Evolutionary conservation across 192 early-diverging fungal species (phyloP).

Genomic region (Coemansia aciculifera): DNA sequence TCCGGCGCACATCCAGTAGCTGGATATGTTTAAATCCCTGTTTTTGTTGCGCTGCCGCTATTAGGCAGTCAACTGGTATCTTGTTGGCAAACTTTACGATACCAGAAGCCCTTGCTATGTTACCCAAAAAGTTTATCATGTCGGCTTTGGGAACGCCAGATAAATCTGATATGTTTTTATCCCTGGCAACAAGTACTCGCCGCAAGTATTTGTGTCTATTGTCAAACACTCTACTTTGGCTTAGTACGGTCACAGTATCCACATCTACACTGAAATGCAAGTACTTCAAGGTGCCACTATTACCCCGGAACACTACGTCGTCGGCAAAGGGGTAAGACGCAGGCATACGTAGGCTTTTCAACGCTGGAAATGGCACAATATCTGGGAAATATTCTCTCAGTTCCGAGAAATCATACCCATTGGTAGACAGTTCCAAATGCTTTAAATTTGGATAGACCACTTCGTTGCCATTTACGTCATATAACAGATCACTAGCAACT

Average conservation of each 20-base stretch:
- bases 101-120: not conserved
- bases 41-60: not conserved
- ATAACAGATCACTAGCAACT: not conserved
- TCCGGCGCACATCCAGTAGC: not conserved
- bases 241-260: not conserved
- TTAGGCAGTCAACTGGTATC: not conserved
- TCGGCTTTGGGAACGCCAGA: not conserved
- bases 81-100: not conserved
- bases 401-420: not conserved
- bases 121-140: not conserved
- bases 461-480: not conserved
- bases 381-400: not conserved
- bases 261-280: not conserved
- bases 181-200: not conserved
- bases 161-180: not conserved
- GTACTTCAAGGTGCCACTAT: slow-evolving; percentile 4
- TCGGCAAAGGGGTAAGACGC: slow-evolving; percentile 9
- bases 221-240: not conserved
- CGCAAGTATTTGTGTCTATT: not conserved
- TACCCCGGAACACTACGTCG: slow-evolving; percentile 8
- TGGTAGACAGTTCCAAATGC: not conserved
- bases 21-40: not conserved
- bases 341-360: not conserved
- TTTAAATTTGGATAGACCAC: not conserved
- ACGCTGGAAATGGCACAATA: slow-evolving; percentile 2